These are phyloP conservation scores for Polyplosphaeria fusca DNA, from an alignment of 495 filamentous ascomycete species.

Conservation along the genomic window DNA sequence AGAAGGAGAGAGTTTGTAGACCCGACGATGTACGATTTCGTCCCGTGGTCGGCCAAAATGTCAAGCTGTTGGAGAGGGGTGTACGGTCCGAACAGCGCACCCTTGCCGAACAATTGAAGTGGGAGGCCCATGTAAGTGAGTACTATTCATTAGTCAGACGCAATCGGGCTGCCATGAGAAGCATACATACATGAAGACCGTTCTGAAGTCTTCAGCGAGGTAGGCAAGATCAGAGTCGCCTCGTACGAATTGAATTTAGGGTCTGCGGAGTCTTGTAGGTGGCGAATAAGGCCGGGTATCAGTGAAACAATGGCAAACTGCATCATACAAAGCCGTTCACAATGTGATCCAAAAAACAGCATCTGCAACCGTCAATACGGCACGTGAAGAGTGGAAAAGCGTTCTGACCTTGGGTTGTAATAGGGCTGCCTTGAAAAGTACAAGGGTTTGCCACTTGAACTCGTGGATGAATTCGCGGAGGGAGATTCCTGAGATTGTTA, in stretches of 20 bases:
- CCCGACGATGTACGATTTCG: constrained; percentile 95
- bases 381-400: neutral
- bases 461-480: constrained; percentile 88
- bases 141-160: constrained; percentile 47
- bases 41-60: constrained; percentile 86
- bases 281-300: constrained; percentile 83
- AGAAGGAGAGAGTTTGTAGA: constrained; percentile 92
- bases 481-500: constrained; percentile 60
- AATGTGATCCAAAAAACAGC: constrained; percentile 95
- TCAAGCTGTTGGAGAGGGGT: constrained; percentile 95
- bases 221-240: constrained; percentile 68
- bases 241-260: constrained; percentile 84
- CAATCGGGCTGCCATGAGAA: neutral
- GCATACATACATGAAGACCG: constrained; percentile 65
- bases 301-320: constrained; percentile 94
- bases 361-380: constrained; percentile 59
- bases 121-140: constrained; percentile 92
- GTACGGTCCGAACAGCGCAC: constrained; percentile 93
- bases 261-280: constrained; percentile 86
- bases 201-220: constrained; percentile 87
- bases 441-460: constrained; percentile 88
- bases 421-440: constrained; percentile 88
- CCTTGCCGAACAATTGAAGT: constrained; percentile 94
- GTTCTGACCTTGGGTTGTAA: constrained; percentile 82
- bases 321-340: constrained; percentile 94